phyloP scores from a whole-genome alignment of 2,329 filamentous ascomycete genomes.

The Cladophialophora psammophila region DNA sequence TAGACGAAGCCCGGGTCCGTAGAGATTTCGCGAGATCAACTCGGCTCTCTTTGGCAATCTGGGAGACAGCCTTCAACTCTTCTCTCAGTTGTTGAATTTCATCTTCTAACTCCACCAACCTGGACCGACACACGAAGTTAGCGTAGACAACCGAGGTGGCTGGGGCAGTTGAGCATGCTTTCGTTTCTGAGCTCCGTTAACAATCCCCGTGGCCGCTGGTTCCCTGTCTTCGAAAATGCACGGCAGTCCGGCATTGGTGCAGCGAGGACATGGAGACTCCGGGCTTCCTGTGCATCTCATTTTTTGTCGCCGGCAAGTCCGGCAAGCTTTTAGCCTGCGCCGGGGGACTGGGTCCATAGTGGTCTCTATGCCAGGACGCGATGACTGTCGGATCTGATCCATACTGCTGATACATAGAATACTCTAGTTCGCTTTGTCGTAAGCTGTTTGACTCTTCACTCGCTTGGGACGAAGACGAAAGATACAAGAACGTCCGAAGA shows the following conservation, averaged over 20 bases:
- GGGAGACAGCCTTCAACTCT: conserved; percentile 2
- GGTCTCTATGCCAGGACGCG: not conserved
- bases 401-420: not conserved
- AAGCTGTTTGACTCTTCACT: too few species aligned
- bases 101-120: not conserved
- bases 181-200: conserved; percentile 1
- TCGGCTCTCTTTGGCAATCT: not conserved
- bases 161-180: not conserved
- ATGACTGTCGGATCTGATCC: not conserved
- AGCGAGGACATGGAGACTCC: not conserved
- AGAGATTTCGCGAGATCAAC: not conserved
- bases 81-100: not conserved
- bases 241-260: not conserved
- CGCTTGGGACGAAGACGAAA: too few species aligned
- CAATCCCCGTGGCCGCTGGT: not conserved
- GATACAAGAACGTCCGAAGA: too few species aligned
- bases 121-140: not conserved
- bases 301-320: conserved; percentile 5
- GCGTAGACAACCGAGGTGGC: not conserved
- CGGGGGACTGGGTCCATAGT: not conserved
- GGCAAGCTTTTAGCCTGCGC: not conserved
- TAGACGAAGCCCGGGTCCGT: not conserved
- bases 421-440: too few species aligned
- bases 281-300: conserved; percentile 3
- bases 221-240: not conserved